Conservation (phyloP, 192 early-diverging fungal species). For the Coemansia umbellata region DNA sequence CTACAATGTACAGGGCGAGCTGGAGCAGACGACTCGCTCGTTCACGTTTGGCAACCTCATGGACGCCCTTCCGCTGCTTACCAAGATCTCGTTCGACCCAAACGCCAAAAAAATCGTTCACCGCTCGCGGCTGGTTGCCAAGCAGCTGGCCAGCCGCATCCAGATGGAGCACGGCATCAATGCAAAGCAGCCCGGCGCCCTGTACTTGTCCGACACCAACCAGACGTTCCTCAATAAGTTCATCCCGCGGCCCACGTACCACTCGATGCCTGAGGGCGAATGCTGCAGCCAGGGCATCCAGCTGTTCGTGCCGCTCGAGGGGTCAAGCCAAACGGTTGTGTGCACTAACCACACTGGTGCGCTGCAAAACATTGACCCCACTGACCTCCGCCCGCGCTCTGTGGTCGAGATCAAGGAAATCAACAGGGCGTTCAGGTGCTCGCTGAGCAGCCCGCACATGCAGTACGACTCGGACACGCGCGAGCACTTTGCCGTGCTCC, state of each 20-base stretch:
- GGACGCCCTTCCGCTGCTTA: conserved; percentile 69
- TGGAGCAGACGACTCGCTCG: conserved; percentile 62
- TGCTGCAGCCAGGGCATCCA: conserved; percentile 63
- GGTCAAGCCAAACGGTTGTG: conserved; percentile 60
- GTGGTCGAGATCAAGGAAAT: conserved; percentile 59
- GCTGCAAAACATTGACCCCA: conserved; percentile 65
- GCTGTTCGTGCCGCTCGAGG: conserved; percentile 56
- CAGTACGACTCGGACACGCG: conserved; percentile 66
- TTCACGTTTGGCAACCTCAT: conserved; percentile 70
- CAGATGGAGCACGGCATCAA: conserved; percentile 67
- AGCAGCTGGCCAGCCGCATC: conserved; percentile 60
- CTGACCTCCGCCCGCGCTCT: conserved; percentile 60
- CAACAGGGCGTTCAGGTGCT: conserved; percentile 62
- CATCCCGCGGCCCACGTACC: conserved; percentile 56
- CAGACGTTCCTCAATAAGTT: conserved; percentile 66
- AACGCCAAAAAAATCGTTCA: conserved; percentile 55
- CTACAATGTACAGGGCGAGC: conserved; percentile 59
- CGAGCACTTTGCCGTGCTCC: conserved; percentile 71
- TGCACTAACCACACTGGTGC: conserved; percentile 68
- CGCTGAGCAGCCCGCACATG: conserved; percentile 63
- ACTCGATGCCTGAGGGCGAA: conserved; percentile 58
- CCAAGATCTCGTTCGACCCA: conserved; percentile 63
- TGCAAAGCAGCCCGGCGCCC: conserved; percentile 61
- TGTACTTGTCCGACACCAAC: conserved; percentile 65
- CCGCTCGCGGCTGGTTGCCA: conserved; percentile 58